phyloP scores from a whole-genome alignment of 805 yeast species.

The Kodamaea neixiangensis region DNA sequence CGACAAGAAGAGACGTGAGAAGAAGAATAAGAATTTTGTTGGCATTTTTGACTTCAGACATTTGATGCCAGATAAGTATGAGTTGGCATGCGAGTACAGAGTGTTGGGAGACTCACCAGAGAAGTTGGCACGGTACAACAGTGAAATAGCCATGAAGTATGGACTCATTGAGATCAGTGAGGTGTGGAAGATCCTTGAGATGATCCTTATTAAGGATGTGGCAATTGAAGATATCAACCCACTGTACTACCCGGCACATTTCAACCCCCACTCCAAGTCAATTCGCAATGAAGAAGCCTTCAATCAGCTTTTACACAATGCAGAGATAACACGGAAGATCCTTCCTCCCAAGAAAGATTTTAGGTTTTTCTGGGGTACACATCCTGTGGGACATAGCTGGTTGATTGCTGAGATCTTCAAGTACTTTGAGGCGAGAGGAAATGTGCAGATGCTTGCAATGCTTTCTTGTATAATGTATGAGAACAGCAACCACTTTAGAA shows the following conservation, averaged over 20 bases:
- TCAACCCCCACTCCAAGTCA: conserved; percentile 8
- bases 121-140: conserved; percentile 66
- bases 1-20: conserved; percentile 21
- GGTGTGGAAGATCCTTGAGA: conserved; percentile 68
- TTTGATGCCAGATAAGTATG: conserved; percentile 73
- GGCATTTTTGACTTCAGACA: conserved; percentile 64
- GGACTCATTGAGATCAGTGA: conserved; percentile 66
- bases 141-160: conserved; percentile 63
- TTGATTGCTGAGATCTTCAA: conserved; percentile 59
- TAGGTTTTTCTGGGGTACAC: conserved; percentile 72
- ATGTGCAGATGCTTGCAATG: conserved; percentile 91
- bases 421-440: conserved; percentile 63
- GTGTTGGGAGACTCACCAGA: conserved; percentile 66
- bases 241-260: conserved; percentile 5
- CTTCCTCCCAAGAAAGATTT: conserved; percentile 14
- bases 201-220: conserved; percentile 47
- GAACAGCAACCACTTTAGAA: conserved; percentile 27
- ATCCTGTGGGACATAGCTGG: conserved; percentile 74
- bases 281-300: conserved; percentile 8
- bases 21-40: conserved; percentile 53
- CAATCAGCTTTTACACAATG: conserved; percentile 12
- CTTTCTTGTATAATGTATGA: conserved; percentile 69
- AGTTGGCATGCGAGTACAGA: conserved; percentile 66
- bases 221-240: conserved; percentile 18
- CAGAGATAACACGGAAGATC: conserved; percentile 12